Evolutionary conservation across 441 rosid species (phyloP).

Genomic region (Kokia cookei): DNA sequence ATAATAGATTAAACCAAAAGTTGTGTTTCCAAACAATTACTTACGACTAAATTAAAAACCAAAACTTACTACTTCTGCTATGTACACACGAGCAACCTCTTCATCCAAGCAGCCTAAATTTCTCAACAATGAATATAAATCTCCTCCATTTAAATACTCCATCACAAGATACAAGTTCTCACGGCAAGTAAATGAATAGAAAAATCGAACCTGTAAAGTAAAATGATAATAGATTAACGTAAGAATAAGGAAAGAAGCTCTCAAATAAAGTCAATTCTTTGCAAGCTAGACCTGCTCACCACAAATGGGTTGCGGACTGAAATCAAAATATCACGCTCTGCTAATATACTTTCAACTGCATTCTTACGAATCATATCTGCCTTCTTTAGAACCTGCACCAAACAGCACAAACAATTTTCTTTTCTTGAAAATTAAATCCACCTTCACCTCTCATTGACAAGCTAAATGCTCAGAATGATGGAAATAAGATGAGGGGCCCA

Average conservation of each 20-base stretch:
- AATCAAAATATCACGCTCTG: slow-evolving; percentile 97
- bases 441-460: background rate
- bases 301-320: slow-evolving; percentile 99
- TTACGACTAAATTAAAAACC: background rate
- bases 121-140: slow-evolving; percentile 87
- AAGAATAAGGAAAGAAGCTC: slow-evolving; percentile 19
- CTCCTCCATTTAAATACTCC: slow-evolving; percentile 99
- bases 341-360: slow-evolving; percentile 98
- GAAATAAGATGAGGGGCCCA: background rate
- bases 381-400: slow-evolving; percentile 81
- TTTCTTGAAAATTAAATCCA: background rate
- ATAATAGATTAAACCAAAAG: background rate
- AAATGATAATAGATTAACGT: slow-evolving; percentile 10
- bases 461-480: background rate
- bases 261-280: slow-evolving; percentile 17
- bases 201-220: slow-evolving; percentile 83
- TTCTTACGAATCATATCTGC: slow-evolving; percentile 99
- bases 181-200: slow-evolving; percentile 97
- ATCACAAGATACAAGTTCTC: slow-evolving; percentile 98
- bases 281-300: slow-evolving; percentile 72
- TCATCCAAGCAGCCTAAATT: slow-evolving; percentile 97
- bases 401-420: slow-evolving; percentile 11
- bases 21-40: background rate
- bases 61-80: slow-evolving; percentile 94
- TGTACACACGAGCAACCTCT: slow-evolving; percentile 94